Evolutionary conservation across 192 early-diverging fungal genomes (phyloP), one percentile per base, ranked within the genome.

Genomic region (Linderina pennispora): DNA sequence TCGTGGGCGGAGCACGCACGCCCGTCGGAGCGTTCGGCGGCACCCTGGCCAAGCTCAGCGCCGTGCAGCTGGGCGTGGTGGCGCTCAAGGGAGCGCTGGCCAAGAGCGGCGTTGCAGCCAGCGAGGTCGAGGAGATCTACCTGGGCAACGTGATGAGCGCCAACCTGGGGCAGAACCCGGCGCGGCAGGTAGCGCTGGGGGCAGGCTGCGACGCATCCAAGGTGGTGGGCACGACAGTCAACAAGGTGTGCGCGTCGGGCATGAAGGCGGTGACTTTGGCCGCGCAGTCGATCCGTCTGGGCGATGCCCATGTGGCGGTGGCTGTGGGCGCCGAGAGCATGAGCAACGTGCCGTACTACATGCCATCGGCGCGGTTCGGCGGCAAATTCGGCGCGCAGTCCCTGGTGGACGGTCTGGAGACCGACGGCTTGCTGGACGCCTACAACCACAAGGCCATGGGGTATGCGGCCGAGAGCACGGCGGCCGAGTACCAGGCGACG

Each of bases 1-100:
- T 98, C 65, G 87, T 89, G 40, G 85, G 91, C 45, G 77, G 86
- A 40, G 87, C 81, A 26, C 86, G 95, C 61, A 98, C 95, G 4
- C 88, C 95, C 28, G 77, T 96, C 46, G 95, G 93, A 40, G 80
- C 85, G 23, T 94, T 96, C 72, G 86, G 86, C 37, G 93, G 95
- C 15, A 86, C 88, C 2, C 79, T 98, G 15, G 71, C 91, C 22
- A 81, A 88, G 24, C 76, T 96, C 45, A 62, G 80, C 17, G 93
- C 95, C 23, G 67, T 76, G 33, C 75, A 94, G 61, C 86, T 98
- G 32, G 95, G 95, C 28, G 77, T 80, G 35, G 56, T 88, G 45
- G 93, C 91, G 19, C 83, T 95, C 74, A 88, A 92, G 75, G 82
- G 70, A 13, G 72, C 74, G 9, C 40, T 85, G 45, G 68, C 50